Conservation (phyloP, 345 rosid species). For the Kandelia obovata region DNA sequence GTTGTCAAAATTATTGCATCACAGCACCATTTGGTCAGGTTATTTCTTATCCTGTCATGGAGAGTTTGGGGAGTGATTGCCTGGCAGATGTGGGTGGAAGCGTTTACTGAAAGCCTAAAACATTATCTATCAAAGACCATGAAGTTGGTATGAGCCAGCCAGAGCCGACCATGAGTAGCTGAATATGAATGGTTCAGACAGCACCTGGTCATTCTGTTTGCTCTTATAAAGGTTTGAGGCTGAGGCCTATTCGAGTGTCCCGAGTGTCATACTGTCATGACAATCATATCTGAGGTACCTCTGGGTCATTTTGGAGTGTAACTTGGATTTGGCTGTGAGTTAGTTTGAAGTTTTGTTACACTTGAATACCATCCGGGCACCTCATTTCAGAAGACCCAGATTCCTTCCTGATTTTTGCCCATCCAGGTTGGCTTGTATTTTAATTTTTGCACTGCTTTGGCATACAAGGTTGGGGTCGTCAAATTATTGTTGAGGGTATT, state of each 20-base stretch:
- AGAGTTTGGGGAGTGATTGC: too few species aligned
- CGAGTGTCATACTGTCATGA: too few species aligned
- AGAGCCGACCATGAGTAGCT: background rate
- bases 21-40: too few species aligned
- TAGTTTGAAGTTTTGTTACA: background rate
- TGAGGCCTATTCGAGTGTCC: too few species aligned
- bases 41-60: too few species aligned
- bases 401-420: constrained; percentile 12
- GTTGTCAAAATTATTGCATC: too few species aligned
- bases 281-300: background rate
- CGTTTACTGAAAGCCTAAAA: background rate
- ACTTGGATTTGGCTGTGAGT: background rate
- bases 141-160: constrained; percentile 9
- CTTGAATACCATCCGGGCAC: too few species aligned
- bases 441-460: constrained; percentile 4
- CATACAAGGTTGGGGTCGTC: constrained; percentile 20
- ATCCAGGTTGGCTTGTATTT: constrained; percentile 27
- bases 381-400: too few species aligned
- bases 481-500: constrained; percentile 29
- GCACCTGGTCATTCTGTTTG: too few species aligned
- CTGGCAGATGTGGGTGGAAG: constrained; percentile 1
- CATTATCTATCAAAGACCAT: constrained; percentile 18
- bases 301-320: background rate
- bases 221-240: too few species aligned
- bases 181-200: too few species aligned